Evolutionary conservation across 169 alveolate species (phyloP).

Genomic region (Plasmodium malariae): DNA sequence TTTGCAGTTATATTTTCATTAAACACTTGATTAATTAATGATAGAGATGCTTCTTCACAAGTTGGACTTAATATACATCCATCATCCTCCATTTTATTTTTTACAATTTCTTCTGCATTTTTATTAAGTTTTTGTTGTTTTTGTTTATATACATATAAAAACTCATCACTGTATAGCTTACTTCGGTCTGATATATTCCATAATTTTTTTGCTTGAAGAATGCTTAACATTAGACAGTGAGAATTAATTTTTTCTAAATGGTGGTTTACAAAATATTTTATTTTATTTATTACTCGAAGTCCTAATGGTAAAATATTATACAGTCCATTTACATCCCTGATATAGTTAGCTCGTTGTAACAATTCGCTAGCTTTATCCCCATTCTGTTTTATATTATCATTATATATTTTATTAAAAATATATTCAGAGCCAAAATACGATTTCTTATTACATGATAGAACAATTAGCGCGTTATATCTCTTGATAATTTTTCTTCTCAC

Average conservation of each 20-base stretch:
- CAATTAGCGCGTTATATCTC: background rate
- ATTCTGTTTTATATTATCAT: constrained; percentile 26
- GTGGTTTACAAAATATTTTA: constrained; percentile 15
- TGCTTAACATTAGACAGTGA: constrained; percentile 30
- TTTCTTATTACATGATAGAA: background rate
- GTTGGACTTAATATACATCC: constrained; percentile 64
- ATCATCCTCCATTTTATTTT: constrained; percentile 63
- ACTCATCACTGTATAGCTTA: constrained; percentile 59
- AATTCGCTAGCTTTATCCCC: constrained; percentile 72
- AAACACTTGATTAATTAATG: constrained; percentile 35
- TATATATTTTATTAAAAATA: constrained; percentile 43
- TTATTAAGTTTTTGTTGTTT: constrained; percentile 33
- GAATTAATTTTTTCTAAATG: constrained; percentile 45
- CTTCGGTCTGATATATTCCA: constrained; percentile 66
- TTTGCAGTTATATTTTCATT: constrained; percentile 38
- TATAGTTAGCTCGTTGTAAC: constrained; percentile 46
- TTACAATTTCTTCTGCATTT: background rate
- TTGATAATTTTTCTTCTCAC: background rate
- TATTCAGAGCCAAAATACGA: constrained; percentile 42
- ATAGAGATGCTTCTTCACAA: constrained; percentile 54
- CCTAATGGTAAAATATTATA: constrained; percentile 59
- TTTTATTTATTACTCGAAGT: constrained; percentile 31
- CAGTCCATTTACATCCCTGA: constrained; percentile 45
- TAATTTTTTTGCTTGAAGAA: constrained; percentile 57
- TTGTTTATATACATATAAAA: constrained; percentile 62